Conservation (phyloP, 1,284 basidiomycete genomes). For the Ustilago hordei region DNA sequence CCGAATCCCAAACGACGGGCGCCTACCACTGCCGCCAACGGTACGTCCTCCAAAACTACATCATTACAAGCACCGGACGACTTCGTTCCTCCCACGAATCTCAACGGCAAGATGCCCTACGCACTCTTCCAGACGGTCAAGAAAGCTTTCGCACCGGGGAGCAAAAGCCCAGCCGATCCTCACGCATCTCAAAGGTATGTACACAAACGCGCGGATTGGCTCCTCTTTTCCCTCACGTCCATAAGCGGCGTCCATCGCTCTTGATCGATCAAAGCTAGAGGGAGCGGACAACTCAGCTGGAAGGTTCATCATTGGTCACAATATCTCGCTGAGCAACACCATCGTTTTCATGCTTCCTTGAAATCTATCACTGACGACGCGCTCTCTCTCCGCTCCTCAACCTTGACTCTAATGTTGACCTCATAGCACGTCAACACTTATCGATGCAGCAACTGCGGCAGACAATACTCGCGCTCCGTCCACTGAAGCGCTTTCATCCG, state of each 20-base stretch:
- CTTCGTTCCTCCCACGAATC: slow-evolving; percentile 32
- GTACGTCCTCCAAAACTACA: slow-evolving; percentile 14
- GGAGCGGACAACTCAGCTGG: slow-evolving; percentile 2
- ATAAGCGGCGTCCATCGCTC: neutral
- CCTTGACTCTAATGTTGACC: neutral
- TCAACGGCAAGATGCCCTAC: slow-evolving; percentile 53
- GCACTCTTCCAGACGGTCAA: slow-evolving; percentile 42
- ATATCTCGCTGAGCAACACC: neutral
- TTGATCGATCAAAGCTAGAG: neutral
- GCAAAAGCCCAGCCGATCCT: neutral
- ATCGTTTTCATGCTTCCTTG: neutral
- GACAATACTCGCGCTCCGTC: neutral
- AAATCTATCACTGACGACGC: slow-evolving; percentile 8
- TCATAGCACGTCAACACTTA: slow-evolving; percentile 16
- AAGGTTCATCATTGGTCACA: neutral
- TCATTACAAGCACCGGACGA: slow-evolving; percentile 23
- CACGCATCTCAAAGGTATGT: slow-evolving; percentile 33
- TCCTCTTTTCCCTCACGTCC: slow-evolving; percentile 8
- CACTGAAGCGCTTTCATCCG: neutral
- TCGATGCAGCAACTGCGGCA: slow-evolving; percentile 17
- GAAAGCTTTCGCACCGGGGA: slow-evolving; percentile 5
- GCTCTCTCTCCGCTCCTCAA: neutral
- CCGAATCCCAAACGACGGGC: slow-evolving; percentile 24
- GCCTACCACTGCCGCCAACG: slow-evolving; percentile 12
- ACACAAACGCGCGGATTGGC: neutral